phyloP scores from a whole-genome alignment of 225 moss, liverwort and hornwort species.

The Pseudoscleropodium purum region DNA sequence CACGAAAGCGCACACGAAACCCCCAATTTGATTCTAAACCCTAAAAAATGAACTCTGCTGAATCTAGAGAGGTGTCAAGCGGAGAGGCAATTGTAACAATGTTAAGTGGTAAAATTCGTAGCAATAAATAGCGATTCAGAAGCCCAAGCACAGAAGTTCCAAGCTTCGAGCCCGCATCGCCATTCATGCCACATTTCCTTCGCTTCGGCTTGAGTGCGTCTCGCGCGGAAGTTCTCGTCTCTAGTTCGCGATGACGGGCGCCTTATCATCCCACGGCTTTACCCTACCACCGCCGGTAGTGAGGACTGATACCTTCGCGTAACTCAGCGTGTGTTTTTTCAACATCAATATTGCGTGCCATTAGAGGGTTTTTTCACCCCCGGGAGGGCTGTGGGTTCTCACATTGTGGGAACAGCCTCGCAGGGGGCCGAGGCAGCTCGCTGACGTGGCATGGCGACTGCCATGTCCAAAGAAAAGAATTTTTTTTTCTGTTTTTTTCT shows the following conservation, averaged over 20 bases:
- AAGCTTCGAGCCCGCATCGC: neutral
- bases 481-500: too few relatives aligned
- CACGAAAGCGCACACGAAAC: neutral
- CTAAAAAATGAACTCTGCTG: neutral
- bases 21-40: neutral
- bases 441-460: too few relatives aligned
- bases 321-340: too few relatives aligned
- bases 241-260: neutral
- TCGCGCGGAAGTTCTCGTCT: neutral
- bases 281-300: neutral
- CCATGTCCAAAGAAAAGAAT: too few relatives aligned
- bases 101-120: neutral
- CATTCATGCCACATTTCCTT: neutral
- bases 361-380: too few relatives aligned
- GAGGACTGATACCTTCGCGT: neutral
- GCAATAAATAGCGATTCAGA: neutral
- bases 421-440: too few relatives aligned
- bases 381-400: too few relatives aligned
- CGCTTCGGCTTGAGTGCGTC: neutral
- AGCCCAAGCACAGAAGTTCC: neutral
- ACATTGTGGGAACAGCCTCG: too few relatives aligned
- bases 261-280: neutral
- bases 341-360: too few relatives aligned
- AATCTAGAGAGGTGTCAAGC: neutral
- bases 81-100: too few relatives aligned